These are phyloP conservation scores for Ophiostoma tasmaniense DNA, from an alignment of 2,329 filamentous ascomycete species.

Conservation along the genomic window DNA sequence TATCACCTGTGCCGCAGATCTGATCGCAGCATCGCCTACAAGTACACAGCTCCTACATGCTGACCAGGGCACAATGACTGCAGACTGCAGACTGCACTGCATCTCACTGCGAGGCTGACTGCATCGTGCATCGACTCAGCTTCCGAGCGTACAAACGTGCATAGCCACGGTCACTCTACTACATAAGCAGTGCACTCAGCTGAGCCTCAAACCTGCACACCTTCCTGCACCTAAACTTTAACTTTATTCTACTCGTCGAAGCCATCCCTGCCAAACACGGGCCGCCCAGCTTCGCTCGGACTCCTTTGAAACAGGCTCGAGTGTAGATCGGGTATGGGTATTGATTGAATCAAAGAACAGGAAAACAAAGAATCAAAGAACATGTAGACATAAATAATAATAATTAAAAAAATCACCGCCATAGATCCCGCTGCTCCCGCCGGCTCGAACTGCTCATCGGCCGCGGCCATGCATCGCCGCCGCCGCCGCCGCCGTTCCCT, in stretches of 20 bases:
- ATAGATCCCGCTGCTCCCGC: constrained; percentile 34
- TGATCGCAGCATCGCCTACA: not conserved
- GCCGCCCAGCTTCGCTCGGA: not conserved
- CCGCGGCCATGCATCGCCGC: constrained; percentile 32
- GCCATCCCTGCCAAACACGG: not conserved
- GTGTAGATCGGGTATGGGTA: not conserved
- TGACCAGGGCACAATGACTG: not conserved
- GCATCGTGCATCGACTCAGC: not conserved
- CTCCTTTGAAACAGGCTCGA: too few relatives aligned
- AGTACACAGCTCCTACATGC: not conserved
- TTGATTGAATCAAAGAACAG: not conserved
- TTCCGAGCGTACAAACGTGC: too few relatives aligned
- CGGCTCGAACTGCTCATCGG: constrained; percentile 35
- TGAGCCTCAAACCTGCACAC: not conserved
- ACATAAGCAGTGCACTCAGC: not conserved
- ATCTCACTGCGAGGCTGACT: not conserved
- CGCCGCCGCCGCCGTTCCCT: not conserved
- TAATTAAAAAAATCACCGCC: constrained; percentile 28
- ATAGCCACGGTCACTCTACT: too few relatives aligned
- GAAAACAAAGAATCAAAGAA: not conserved
- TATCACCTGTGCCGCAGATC: not conserved
- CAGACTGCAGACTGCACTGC: not conserved
- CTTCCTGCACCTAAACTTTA: not conserved
- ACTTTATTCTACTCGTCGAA: not conserved
- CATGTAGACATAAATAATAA: not conserved